Conservation (phyloP, 164 flowering plant species). For the Vitis vinifera region DNA sequence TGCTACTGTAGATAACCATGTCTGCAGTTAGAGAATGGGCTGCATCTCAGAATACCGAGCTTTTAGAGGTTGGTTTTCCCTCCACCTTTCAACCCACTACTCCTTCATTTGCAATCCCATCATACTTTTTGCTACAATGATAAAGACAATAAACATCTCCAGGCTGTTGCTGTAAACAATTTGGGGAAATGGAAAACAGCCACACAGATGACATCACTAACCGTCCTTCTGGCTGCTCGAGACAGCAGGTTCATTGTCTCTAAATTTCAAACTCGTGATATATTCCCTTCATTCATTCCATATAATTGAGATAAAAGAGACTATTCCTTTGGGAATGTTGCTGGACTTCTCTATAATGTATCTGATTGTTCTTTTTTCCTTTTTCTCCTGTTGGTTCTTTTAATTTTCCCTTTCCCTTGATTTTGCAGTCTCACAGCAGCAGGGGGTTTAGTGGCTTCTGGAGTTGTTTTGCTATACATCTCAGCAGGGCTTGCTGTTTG, state of each 20-base stretch:
- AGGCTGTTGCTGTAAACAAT: conserved; percentile 98
- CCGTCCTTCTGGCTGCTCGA: conserved; percentile 78
- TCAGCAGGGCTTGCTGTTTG: conserved; percentile 91
- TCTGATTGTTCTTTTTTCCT: background rate
- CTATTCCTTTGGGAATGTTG: too few relatives aligned
- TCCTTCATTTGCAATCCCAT: background rate
- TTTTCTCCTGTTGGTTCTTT: background rate
- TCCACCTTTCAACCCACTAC: background rate
- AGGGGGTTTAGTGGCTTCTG: conserved; percentile 53
- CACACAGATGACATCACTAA: conserved; percentile 88
- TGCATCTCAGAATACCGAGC: conserved; percentile 79
- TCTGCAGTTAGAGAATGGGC: conserved; percentile 99
- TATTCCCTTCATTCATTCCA: background rate
- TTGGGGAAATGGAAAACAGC: conserved; percentile 99
- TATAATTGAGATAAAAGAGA: too few relatives aligned
- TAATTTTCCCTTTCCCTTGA: background rate
- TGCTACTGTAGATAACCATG: conserved; percentile 82
- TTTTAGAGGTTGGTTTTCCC: conserved; percentile 64
- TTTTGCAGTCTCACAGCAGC: conserved; percentile 63
- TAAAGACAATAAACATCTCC: conserved; percentile 11
- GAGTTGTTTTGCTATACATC: conserved; percentile 71
- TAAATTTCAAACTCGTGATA: background rate
- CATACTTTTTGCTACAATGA: background rate
- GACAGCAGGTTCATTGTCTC: conserved; percentile 61
- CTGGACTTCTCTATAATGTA: too few relatives aligned